Evolutionary conservation across 1,284 basidiomycete species (phyloP).

Genomic region (Naganishia cerealis): DNA sequence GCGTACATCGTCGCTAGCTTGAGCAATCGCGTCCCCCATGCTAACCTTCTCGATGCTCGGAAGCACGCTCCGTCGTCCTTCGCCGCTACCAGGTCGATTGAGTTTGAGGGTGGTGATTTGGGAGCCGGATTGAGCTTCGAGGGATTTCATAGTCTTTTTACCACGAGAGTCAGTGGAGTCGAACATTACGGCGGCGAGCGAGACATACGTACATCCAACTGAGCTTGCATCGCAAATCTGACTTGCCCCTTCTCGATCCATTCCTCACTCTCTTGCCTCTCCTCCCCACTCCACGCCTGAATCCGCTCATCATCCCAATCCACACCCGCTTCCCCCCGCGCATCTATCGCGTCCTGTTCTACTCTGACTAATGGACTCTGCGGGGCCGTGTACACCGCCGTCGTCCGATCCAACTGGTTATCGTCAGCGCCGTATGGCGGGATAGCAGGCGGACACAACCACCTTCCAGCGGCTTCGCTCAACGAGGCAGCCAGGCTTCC

Average conservation of each 20-base stretch:
- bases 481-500: slow-evolving; percentile 29
- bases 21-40: slow-evolving; percentile 39
- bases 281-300: slow-evolving; percentile 42
- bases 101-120: slow-evolving; percentile 34
- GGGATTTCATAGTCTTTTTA: slow-evolving; percentile 37
- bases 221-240: slow-evolving; percentile 37
- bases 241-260: slow-evolving; percentile 39
- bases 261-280: slow-evolving; percentile 44
- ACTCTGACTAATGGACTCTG: slow-evolving; percentile 40
- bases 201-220: slow-evolving; percentile 31
- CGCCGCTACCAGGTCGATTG: slow-evolving; percentile 30
- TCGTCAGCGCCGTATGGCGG: slow-evolving; percentile 16
- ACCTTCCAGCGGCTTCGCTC: slow-evolving; percentile 38
- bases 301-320: slow-evolving; percentile 49
- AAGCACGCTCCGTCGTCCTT: slow-evolving; percentile 18
- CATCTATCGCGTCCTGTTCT: slow-evolving; percentile 35
- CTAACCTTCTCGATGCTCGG: slow-evolving; percentile 37
- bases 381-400: slow-evolving; percentile 31
- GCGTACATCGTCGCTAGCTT: slow-evolving; percentile 39
- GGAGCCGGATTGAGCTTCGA: slow-evolving; percentile 30
- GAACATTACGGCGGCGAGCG: not conserved
- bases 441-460: slow-evolving; percentile 41
- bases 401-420: slow-evolving; percentile 8
- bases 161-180: slow-evolving; percentile 1
- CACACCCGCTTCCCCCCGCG: slow-evolving; percentile 37